Base-by-base conservation (phyloP, 2,329 filamentous ascomycete genomes). In the Xylaria sp. region DNA sequence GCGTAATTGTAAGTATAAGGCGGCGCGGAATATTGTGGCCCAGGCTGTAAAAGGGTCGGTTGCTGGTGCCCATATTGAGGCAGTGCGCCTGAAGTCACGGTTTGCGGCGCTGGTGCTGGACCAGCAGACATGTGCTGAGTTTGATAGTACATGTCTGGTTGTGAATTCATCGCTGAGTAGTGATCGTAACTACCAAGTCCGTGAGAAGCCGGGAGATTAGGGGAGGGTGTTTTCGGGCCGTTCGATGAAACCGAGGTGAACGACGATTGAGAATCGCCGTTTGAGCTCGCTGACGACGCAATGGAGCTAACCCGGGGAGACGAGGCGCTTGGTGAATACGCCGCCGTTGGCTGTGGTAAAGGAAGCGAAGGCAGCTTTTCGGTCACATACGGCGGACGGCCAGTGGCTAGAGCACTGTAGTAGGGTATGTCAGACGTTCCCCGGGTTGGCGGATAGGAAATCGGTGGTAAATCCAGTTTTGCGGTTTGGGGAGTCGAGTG, bases 401-500 rank as follows among this genome's bases (percentile, higher is more conserved):
- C 88, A 74, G 84, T 81, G 79, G 88, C 87, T 83, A 91, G 87
- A 79, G 87, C 84, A 82, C 90, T 90, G 83, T 91, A 92, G 83
- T 89, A 93, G 81, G 86, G 81, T 77, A 87, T 86, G 83, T 94
- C 91, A 82, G 88, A 87, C 80, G 87, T 87, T 85, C 91, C 91
- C 89, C 92, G 91, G 88, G 90, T 89, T 84, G 93, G 91, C 85
- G 92, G 89, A 86, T 93, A 90, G 80, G 92, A 92, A 80, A 94
- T 92, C 84, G 92, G 92, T 84, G 93, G 92, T 82, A 94, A 90
- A 92, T 94, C 93, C 93, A 97, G 93, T 87, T 94, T 96, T 91
- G 89, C 93, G 92, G 90, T 91, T 91, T 84, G 71, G 67, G 76
- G 77, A 77, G 78, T 75, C 74, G 69, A 65, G 68, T 72, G 63